Conservation (phyloP, 2,329 filamentous ascomycete genomes). For the Aspergillaceae sp. region DNA sequence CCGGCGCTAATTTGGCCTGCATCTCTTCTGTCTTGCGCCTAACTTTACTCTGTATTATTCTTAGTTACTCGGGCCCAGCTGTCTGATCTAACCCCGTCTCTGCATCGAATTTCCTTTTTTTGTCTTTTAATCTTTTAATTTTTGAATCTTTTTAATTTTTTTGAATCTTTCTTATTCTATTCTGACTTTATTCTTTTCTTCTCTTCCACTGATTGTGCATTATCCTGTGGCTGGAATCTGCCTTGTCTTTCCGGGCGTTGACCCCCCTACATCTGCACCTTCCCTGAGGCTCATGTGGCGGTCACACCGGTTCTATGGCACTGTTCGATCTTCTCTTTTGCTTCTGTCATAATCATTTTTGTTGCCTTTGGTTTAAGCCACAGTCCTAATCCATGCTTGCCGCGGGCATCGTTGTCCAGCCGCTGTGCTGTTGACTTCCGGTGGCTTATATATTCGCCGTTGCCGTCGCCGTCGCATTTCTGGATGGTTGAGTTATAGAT, state of each 20-base stretch:
- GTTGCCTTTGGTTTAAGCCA: constrained; percentile 9
- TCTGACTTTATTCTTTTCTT: constrained; percentile 1
- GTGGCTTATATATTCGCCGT: constrained; percentile 18
- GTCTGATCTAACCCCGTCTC: constrained; percentile 11
- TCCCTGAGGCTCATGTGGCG: neutral
- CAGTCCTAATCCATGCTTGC: constrained; percentile 23
- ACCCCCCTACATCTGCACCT: neutral
- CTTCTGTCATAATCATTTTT: neutral
- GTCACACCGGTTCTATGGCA: neutral
- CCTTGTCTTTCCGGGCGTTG: constrained; percentile 27
- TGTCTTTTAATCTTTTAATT: neutral
- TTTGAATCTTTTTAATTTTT: neutral
- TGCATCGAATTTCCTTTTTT: constrained; percentile 8
- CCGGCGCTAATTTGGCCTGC: constrained; percentile 21
- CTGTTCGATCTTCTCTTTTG: neutral
- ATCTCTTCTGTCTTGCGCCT: constrained; percentile 10
- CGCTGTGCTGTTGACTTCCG: constrained; percentile 15
- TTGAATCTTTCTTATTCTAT: neutral
- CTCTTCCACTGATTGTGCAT: neutral
- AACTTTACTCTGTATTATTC: constrained; percentile 2
- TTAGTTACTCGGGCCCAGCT: constrained; percentile 1
- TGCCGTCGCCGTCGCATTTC: constrained; percentile 2
- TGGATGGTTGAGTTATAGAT: neutral
- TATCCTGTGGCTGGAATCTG: constrained; percentile 20
- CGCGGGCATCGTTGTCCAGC: constrained; percentile 12